These are phyloP conservation scores for Sistotremastrum niveocremeum DNA, from an alignment of 768 basidiomycete genomes.

Conservation along the genomic window DNA sequence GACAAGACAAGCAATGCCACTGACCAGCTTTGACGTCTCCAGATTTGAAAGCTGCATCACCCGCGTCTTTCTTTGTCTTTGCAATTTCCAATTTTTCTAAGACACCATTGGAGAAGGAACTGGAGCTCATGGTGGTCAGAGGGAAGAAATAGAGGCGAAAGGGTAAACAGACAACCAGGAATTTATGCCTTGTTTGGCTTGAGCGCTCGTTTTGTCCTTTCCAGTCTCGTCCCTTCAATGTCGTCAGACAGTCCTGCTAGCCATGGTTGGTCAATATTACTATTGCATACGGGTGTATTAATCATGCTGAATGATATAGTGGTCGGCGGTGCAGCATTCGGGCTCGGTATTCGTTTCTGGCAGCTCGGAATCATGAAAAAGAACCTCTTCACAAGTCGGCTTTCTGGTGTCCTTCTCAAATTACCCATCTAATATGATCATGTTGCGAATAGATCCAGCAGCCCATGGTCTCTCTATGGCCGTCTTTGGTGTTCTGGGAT, in stretches of 20 bases:
- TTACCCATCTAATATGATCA: neutral
- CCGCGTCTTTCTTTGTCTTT: conserved; percentile 27
- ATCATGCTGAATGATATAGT: conserved; percentile 61
- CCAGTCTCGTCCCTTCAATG: neutral
- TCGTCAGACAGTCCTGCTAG: neutral
- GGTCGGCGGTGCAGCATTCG: conserved; percentile 68
- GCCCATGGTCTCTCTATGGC: conserved; percentile 59
- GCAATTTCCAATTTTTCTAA: conserved; percentile 44
- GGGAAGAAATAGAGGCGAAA: conserved; percentile 1
- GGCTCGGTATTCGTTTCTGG: conserved; percentile 71
- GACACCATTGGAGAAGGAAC: conserved; percentile 10
- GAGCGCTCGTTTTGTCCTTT: neutral
- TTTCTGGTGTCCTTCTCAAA: conserved; percentile 19
- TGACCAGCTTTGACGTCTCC: conserved; percentile 19
- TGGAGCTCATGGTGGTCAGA: conserved; percentile 12
- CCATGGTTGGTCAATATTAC: neutral
- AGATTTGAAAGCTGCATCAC: conserved; percentile 22
- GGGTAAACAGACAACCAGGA: conserved; percentile 16
- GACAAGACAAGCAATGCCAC: conserved; percentile 1
- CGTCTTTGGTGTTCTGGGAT: conserved; percentile 59
- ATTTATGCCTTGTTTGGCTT: neutral
- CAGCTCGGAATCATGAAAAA: conserved; percentile 79
- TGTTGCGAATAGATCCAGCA: conserved; percentile 41
- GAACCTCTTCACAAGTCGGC: conserved; percentile 61
- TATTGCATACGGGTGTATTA: neutral